These are phyloP conservation scores for Trypanosoma caninum DNA, from an alignment of 208 protist species.

Conservation along the genomic window DNA sequence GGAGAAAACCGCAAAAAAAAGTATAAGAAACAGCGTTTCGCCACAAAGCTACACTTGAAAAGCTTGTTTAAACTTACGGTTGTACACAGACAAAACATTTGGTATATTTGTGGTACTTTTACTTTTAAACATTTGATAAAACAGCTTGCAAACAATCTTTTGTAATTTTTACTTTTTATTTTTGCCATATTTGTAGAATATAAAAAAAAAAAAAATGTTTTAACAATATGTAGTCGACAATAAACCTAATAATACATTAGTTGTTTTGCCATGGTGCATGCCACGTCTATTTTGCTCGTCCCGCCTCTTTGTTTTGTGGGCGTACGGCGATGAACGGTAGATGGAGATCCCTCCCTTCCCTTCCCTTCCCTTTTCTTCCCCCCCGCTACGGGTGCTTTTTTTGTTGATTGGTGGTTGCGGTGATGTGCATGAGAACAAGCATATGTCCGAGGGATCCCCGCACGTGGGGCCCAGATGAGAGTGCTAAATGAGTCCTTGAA, in stretches of 20 bases:
- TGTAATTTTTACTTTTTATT: no score
- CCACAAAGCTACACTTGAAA: conserved; percentile 11
- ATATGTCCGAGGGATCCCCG: conserved; percentile 24
- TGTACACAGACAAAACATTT: no score
- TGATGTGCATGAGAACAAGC: conserved; percentile 35
- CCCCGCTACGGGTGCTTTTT: no score
- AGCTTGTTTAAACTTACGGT: no score
- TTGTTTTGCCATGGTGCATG: neutral
- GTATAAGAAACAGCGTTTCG: conserved; percentile 1
- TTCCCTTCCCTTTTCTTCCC: no score
- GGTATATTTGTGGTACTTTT: no score
- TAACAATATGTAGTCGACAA: no score
- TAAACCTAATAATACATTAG: neutral
- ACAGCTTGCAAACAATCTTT: no score
- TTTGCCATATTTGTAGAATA: conserved; percentile 5
- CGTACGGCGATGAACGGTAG: conserved; percentile 25
- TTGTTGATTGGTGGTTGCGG: neutral
- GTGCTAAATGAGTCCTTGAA: conserved; percentile 23
- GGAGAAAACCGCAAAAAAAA: conserved; percentile 11
- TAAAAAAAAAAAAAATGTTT: conserved; percentile 19
- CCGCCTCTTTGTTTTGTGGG: conserved; percentile 21
- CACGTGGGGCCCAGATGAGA: conserved; percentile 16
- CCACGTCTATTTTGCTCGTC: conserved; percentile 38
- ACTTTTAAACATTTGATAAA: no score
- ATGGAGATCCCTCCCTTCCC: conserved; percentile 5